Conservation (phyloP, 2,329 filamentous ascomycete species). For the Furcasterigmium sp. region DNA sequence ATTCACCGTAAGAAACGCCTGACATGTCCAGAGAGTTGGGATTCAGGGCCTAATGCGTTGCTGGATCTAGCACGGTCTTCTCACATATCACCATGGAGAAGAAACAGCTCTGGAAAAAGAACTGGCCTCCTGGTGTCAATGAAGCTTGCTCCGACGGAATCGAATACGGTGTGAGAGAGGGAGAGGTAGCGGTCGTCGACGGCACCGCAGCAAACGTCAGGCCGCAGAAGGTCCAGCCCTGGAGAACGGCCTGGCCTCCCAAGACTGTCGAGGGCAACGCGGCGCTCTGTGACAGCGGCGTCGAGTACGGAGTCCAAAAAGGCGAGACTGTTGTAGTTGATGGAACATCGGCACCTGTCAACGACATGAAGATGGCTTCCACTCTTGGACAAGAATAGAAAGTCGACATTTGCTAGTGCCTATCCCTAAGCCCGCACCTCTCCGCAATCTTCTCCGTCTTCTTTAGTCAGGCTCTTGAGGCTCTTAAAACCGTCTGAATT, state of each 20-base stretch:
- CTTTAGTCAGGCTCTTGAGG: too few species aligned
- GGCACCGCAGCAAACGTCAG: background rate
- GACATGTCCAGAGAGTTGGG: too few species aligned
- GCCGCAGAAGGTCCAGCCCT: slow-evolving; percentile 2
- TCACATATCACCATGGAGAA: too few species aligned
- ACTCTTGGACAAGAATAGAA: too few species aligned
- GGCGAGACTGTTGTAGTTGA: slow-evolving; percentile 4
- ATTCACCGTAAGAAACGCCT: too few species aligned
- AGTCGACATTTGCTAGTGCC: too few species aligned
- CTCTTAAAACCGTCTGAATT: too few species aligned
- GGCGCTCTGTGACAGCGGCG: background rate
- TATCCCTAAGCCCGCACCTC: too few species aligned
- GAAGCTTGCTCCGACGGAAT: background rate
- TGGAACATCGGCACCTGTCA: slow-evolving; percentile 2
- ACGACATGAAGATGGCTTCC: background rate
- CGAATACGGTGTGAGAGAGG: background rate
- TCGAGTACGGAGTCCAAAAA: slow-evolving; percentile 1
- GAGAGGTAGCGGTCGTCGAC: background rate
- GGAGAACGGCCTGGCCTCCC: slow-evolving; percentile 2
- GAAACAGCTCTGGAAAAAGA: slow-evolving; percentile 4
- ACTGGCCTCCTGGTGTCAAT: slow-evolving; percentile 1
- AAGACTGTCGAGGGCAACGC: background rate
- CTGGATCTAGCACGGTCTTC: too few species aligned
- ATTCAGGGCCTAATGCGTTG: too few species aligned
- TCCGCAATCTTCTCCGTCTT: too few species aligned